Base-by-base conservation (phyloP, 805 yeast genomes). In the Starmerella davenportii region DNA sequence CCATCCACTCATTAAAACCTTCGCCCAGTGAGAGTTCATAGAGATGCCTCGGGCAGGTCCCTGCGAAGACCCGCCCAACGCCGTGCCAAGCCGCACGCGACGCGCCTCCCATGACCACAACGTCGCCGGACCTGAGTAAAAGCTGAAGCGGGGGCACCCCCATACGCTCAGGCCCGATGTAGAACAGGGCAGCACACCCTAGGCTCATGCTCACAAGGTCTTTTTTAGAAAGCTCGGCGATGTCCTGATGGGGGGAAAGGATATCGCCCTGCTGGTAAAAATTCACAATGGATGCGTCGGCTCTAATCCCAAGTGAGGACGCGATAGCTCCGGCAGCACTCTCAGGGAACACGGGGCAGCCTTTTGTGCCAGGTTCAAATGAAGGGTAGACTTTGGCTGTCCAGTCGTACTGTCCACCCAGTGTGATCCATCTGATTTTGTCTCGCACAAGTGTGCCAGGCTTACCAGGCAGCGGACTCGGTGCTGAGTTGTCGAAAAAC, bases 401-500 rank as follows among this genome's bases (percentile, higher is more conserved):
- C 68, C 68, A 63, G 44, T 63, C 52, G 44, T 63, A 63, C 43
- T 63, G 68, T 9, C 68, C 68, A 3, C 68, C 68, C 7, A 63
- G 55, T 0, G 68, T 63, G 21, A 62, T 58, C 68, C 68, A 63
- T n/a, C 68, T 53, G n/a, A 63, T 50, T 37, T 57, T 54, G 34
- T 38, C 42, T 3, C 47, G 33, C 11, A 40, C 39, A 3, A 38
- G 25, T 9, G 36, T 21, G n/a, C n/a, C n/a, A n/a, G n/a, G n/a
- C n/a, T n/a, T n/a, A n/a, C n/a, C n/a, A n/a, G n/a, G 27, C n/a
- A n/a, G n/a, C n/a, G n/a, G n/a, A n/a, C n/a, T 47, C 49, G 14
- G 37, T 36, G 11, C 54, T 42, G 18, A 55, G 28, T 25, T 11
- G 14, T 25, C 14, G 11, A 25, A 15, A 39, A 30, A 1, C 48